These are phyloP conservation scores for Solanum peruvianum DNA, from an alignment of 257 asterid species.

Conservation along the genomic window DNA sequence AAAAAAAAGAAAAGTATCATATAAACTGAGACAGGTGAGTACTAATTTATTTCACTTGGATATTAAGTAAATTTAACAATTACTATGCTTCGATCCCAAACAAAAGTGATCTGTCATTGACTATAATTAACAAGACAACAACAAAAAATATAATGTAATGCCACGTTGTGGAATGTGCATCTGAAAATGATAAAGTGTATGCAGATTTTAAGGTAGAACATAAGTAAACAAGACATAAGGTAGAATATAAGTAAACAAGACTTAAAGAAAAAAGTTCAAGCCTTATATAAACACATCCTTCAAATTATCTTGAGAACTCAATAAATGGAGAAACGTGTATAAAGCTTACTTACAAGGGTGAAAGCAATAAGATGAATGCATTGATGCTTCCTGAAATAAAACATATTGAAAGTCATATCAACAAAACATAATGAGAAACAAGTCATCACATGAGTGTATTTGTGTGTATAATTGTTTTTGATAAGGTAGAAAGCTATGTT, in stretches of 20 bases:
- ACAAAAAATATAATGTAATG: not conserved
- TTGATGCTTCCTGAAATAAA: constrained; percentile 52
- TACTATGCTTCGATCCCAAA: not conserved
- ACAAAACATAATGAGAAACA: not conserved
- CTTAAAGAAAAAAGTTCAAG: not conserved
- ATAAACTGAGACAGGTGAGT: no score
- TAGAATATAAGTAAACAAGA: no score
- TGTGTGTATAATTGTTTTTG: not conserved
- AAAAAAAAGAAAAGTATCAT: no score
- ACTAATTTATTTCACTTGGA: not conserved
- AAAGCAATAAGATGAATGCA: constrained; percentile 48
- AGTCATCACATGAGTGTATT: not conserved
- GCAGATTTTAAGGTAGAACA: not conserved
- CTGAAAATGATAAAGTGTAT: not conserved
- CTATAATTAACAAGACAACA: not conserved
- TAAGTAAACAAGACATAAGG: not conserved
- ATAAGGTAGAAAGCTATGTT: no score
- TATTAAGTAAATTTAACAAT: not conserved
- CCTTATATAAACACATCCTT: not conserved
- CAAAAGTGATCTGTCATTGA: not conserved
- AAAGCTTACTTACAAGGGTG: constrained; percentile 49
- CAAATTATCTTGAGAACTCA: not conserved
- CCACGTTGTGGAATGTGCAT: not conserved
- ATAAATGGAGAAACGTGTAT: not conserved
- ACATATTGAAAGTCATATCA: not conserved